Conservation (phyloP, 176 grass and related monocot species). For the Oryza coarctata region DNA sequence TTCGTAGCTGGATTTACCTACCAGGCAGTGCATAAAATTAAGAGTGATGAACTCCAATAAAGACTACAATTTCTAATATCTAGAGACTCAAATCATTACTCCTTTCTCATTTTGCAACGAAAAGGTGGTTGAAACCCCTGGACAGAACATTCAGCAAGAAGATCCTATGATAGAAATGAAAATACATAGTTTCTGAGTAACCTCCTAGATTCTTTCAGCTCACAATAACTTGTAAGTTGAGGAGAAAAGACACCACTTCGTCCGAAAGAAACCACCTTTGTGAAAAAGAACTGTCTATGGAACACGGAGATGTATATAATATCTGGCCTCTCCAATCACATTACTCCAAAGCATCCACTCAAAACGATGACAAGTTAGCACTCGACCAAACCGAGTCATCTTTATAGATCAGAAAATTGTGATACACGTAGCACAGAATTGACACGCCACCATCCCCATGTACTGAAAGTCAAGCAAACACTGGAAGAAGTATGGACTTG, state of each 20-base stretch:
- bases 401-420: constrained; percentile 26
- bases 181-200: background rate
- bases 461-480: constrained; percentile 6
- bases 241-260: constrained; percentile 30
- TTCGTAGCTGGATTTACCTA: background rate
- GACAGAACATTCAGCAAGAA: constrained; percentile 5
- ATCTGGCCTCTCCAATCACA: background rate
- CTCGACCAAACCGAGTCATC: background rate
- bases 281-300: background rate
- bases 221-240: constrained; percentile 2
- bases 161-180: constrained; percentile 8
- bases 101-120: background rate
- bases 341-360: background rate
- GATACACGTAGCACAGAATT: constrained; percentile 12
- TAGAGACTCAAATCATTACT: background rate
- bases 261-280: constrained; percentile 29
- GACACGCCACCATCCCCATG: background rate
- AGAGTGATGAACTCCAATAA: background rate
- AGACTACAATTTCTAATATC: too few species aligned
- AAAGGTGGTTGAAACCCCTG: background rate
- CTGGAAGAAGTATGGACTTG: background rate
- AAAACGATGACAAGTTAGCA: constrained; percentile 17
- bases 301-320: background rate
- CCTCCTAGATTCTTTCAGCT: constrained; percentile 18
- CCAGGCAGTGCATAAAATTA: background rate